Percentiles rank a stretch among this genome's conserved stretches.
These are phyloP conservation scores for Hibiscus trionum DNA, from an alignment of 345 rosid species.

Conservation along the genomic window DNA sequence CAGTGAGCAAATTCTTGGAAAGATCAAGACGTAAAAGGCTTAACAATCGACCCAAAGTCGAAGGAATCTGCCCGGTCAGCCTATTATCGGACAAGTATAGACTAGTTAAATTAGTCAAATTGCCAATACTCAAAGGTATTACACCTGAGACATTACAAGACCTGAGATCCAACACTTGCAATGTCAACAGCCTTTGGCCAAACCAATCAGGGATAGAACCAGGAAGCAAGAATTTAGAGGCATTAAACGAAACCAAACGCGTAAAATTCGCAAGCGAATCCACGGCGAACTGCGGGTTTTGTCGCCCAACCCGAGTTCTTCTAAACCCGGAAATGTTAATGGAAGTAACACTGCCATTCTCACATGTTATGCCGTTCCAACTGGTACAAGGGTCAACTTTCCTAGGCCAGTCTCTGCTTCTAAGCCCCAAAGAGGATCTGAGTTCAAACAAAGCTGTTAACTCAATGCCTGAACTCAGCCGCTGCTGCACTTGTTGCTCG, in stretches of 20 bases:
- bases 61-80: slow-evolving; percentile 54
- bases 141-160: slow-evolving; percentile 54
- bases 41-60: slow-evolving; percentile 46
- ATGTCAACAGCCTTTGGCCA: slow-evolving; percentile 42
- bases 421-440: slow-evolving; percentile 85
- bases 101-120: slow-evolving; percentile 50
- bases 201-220: slow-evolving; percentile 79
- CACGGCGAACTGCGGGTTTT: slow-evolving; percentile 65
- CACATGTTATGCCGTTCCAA: slow-evolving; percentile 72
- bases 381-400: slow-evolving; percentile 67
- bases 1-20: slow-evolving; percentile 53
- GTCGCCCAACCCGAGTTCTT: slow-evolving; percentile 72
- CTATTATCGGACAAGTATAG: slow-evolving; percentile 57
- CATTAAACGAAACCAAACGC: slow-evolving; percentile 56
- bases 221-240: slow-evolving; percentile 67
- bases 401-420: slow-evolving; percentile 83
- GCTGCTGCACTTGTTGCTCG: slow-evolving; percentile 37
- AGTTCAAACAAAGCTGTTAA: slow-evolving; percentile 56
- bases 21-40: slow-evolving; percentile 59
- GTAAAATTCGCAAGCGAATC: slow-evolving; percentile 70
- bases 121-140: slow-evolving; percentile 62
- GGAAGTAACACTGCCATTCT: slow-evolving; percentile 52
- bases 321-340: slow-evolving; percentile 81
- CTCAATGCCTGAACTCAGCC: slow-evolving; percentile 43
- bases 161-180: slow-evolving; percentile 82